Conservation (phyloP, 2,329 filamentous ascomycete genomes). For the Cladorrhinum sp. region DNA sequence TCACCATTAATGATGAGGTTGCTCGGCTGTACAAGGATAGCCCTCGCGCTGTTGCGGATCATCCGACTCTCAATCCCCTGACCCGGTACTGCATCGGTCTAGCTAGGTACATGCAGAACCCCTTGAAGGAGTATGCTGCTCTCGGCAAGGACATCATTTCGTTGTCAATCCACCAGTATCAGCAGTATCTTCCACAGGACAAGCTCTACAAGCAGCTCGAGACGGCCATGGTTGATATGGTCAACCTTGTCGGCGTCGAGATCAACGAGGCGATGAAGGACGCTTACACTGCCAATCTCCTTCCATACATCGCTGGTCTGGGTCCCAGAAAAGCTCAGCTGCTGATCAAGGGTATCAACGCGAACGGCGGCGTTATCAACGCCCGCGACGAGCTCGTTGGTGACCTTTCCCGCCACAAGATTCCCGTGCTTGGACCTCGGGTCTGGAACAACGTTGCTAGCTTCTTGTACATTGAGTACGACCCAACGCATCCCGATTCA, state of each 20-base stretch:
- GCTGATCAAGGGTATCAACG: constrained; percentile 84
- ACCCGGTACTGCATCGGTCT: constrained; percentile 87
- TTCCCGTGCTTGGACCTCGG: constrained; percentile 78
- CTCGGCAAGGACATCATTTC: constrained; percentile 85
- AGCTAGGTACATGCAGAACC: constrained; percentile 89
- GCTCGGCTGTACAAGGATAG: constrained; percentile 95
- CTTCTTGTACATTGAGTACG: constrained; percentile 87
- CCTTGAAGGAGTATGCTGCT: constrained; percentile 93
- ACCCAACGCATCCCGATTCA: constrained; percentile 73
- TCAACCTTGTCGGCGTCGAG: constrained; percentile 93
- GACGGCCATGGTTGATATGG: constrained; percentile 97
- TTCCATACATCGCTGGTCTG: constrained; percentile 88
- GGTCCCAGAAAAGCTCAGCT: constrained; percentile 87
- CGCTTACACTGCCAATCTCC: constrained; percentile 75
- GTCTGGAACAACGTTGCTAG: constrained; percentile 98
- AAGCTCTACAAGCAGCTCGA: constrained; percentile 84
- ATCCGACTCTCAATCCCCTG: constrained; percentile 74
- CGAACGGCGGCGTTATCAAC: constrained; percentile 81
- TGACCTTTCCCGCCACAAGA: constrained; percentile 73
- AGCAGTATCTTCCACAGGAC: constrained; percentile 83
- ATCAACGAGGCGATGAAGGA: constrained; percentile 88
- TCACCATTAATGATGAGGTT: constrained; percentile 94
- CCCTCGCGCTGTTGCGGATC: constrained; percentile 71
- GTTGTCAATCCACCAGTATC: constrained; percentile 83
- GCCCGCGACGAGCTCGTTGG: constrained; percentile 86